Conservation (phyloP, 163 green algal genomes). For the Chlorella variabilis region DNA sequence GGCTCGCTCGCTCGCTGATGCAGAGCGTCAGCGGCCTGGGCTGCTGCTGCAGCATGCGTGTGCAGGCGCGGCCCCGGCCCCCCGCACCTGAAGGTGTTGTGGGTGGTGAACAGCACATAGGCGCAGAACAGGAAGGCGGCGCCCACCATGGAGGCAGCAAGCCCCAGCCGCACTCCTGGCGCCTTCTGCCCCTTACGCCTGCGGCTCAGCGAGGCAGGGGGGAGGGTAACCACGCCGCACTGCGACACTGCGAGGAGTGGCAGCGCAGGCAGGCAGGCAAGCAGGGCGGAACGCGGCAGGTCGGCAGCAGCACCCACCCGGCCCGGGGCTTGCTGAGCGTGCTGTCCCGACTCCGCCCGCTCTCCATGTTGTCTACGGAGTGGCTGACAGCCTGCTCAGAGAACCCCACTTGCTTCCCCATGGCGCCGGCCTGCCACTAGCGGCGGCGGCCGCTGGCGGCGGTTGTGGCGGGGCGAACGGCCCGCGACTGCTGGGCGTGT, state of each 20-base stretch:
- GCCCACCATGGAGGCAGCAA: background rate
- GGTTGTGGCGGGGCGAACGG: background rate
- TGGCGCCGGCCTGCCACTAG: background rate
- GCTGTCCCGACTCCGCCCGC: background rate
- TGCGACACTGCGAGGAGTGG: too few species aligned
- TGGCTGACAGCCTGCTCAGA: background rate
- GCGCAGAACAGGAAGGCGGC: conserved; percentile 4
- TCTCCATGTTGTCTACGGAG: conserved; percentile 19
- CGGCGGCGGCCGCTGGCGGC: too few species aligned
- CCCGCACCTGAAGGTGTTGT: conserved; percentile 21
- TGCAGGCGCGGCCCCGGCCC: too few species aligned
- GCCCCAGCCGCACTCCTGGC: too few species aligned
- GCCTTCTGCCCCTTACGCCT: conserved; percentile 1
- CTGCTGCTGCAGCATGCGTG: too few species aligned
- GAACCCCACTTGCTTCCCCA: conserved; percentile 8
- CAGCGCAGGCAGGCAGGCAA: background rate
- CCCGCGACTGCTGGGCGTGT: too few species aligned
- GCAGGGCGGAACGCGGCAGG: background rate
- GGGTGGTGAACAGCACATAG: conserved; percentile 13
- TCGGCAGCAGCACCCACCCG: conserved; percentile 16
- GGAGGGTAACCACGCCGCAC: too few species aligned
- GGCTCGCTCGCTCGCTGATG: too few species aligned
- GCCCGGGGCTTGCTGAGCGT: background rate
- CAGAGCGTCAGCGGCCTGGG: too few species aligned
- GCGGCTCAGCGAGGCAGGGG: background rate